Conservation (phyloP, 495 filamentous ascomycete genomes). For the Penicillium subrubescens region DNA sequence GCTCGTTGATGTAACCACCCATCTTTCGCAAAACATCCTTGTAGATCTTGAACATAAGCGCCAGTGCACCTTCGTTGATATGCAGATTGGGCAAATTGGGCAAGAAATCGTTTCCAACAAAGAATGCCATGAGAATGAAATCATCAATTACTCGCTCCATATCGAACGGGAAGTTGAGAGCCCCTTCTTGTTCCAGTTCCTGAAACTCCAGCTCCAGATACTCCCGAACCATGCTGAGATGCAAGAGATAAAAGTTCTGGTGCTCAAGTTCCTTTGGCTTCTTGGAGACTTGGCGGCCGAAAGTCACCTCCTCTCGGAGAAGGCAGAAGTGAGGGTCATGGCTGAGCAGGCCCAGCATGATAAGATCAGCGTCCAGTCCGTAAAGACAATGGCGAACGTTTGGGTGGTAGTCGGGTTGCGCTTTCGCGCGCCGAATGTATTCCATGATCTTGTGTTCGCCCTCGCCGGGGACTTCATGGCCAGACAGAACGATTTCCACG, state of each 20-base stretch:
- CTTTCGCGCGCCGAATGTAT: slow-evolving; percentile 95
- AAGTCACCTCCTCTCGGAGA: slow-evolving; percentile 95
- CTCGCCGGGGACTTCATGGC: slow-evolving; percentile 98
- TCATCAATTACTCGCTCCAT: slow-evolving; percentile 98
- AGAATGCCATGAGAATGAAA: slow-evolving; percentile 99
- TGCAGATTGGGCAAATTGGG: slow-evolving; percentile 95
- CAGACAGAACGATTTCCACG: slow-evolving; percentile 92
- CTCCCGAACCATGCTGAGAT: slow-evolving; percentile 95
- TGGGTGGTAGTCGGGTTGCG: slow-evolving; percentile 89
- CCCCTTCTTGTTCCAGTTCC: slow-evolving; percentile 78
- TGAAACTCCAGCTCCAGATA: slow-evolving; percentile 98
- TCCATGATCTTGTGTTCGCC: slow-evolving; percentile 99
- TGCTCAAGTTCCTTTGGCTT: slow-evolving; percentile 97
- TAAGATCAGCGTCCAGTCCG: slow-evolving; percentile 95
- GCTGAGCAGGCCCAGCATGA: slow-evolving; percentile 96
- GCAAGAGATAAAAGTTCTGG: slow-evolving; percentile 98
- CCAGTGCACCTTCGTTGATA: slow-evolving; percentile 96
- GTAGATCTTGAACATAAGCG: slow-evolving; percentile 97
- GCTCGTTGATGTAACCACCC: slow-evolving; percentile 95
- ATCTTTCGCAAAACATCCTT: slow-evolving; percentile 84
- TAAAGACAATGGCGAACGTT: slow-evolving; percentile 98
- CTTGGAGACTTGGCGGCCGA: slow-evolving; percentile 79
- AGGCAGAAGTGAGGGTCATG: slow-evolving; percentile 99
- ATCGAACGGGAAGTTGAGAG: slow-evolving; percentile 78
- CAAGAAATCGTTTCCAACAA: slow-evolving; percentile 98